A percentile compares a stretch with the other conserved stretches of the same genome.
phyloP scores from a whole-genome alignment of 768 basidiomycete genomes.

The Fibroporia radiculosa region DNA sequence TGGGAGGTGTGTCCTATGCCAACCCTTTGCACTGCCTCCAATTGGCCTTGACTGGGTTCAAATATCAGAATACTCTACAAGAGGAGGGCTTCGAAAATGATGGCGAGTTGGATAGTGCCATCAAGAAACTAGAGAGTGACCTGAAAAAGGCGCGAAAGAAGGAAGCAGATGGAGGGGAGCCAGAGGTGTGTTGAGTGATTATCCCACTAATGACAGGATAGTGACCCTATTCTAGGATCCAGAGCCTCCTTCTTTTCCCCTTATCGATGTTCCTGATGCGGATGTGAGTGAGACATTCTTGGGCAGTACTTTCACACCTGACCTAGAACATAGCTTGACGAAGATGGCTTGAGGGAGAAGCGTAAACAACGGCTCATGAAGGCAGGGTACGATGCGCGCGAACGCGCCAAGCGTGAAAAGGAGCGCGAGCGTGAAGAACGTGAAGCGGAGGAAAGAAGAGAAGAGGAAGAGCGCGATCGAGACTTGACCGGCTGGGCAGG shows the following conservation, averaged over 20 bases:
- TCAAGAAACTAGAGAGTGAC: constrained; percentile 80
- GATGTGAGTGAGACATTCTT: constrained; percentile 44
- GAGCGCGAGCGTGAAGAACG: constrained; percentile 72
- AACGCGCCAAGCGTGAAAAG: constrained; percentile 78
- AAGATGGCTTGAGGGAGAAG: constrained; percentile 91
- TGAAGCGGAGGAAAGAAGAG: constrained; percentile 50
- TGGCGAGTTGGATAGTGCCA: constrained; percentile 65
- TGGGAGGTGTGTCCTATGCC: constrained; percentile 48
- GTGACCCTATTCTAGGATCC: neutral
- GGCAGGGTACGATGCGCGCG: constrained; percentile 87
- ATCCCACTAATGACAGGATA: no score
- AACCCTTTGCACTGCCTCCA: neutral
- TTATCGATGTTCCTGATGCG: constrained; percentile 86
- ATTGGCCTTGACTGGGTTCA: no score
- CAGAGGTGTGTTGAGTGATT: constrained; percentile 25
- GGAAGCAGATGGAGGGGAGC: constrained; percentile 63
- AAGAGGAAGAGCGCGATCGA: constrained; percentile 67
- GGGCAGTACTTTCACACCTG: neutral
- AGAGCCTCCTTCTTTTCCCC: constrained; percentile 77
- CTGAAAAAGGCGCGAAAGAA: constrained; percentile 76
- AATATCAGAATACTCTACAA: constrained; percentile 46
- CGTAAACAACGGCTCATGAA: constrained; percentile 88
- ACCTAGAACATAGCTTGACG: constrained; percentile 52
- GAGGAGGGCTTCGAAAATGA: constrained; percentile 74
- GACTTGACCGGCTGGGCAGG: constrained; percentile 71